Evolutionary conservation across 345 rosid genomes (phyloP).

Genomic region (Melaleuca quinquenervia): DNA sequence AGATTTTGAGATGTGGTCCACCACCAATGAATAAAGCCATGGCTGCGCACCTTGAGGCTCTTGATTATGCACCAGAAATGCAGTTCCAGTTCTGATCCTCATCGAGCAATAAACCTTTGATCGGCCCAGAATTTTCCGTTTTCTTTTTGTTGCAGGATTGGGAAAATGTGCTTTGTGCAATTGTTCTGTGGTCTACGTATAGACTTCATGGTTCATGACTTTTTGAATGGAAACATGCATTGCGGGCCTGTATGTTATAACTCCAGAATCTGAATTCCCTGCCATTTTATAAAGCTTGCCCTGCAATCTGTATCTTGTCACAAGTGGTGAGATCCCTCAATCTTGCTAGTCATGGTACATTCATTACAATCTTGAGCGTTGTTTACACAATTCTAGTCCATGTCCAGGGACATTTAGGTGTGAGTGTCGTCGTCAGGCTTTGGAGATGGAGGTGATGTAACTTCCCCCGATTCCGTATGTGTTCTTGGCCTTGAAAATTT

Average conservation of each 20-base stretch:
- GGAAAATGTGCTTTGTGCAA: not conserved
- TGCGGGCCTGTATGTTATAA: not conserved
- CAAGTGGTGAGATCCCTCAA: not conserved
- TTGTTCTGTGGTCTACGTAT: not conserved
- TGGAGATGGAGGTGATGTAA: not conserved
- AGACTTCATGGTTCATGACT: not conserved
- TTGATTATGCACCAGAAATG: constrained; percentile 78
- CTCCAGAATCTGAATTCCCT: not conserved
- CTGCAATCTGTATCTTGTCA: not conserved
- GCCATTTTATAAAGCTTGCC: not conserved
- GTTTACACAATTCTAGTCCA: too few relatives aligned
- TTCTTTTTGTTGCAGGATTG: not conserved
- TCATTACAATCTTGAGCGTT: not conserved
- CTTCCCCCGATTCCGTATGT: not conserved
- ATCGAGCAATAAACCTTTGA: not conserved
- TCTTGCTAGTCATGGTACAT: not conserved
- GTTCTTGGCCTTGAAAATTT: too few relatives aligned
- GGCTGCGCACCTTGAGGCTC: constrained; percentile 76
- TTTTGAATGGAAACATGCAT: not conserved
- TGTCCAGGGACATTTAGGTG: not conserved
- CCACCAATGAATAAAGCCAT: constrained; percentile 99
- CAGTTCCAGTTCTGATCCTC: constrained; percentile 76
- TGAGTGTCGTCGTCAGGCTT: not conserved
- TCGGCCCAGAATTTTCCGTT: not conserved
- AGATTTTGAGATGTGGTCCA: constrained; percentile 92